These are phyloP conservation scores for Talaromyces sp. DNA, from an alignment of 2,329 filamentous ascomycete genomes.

Conservation along the genomic window DNA sequence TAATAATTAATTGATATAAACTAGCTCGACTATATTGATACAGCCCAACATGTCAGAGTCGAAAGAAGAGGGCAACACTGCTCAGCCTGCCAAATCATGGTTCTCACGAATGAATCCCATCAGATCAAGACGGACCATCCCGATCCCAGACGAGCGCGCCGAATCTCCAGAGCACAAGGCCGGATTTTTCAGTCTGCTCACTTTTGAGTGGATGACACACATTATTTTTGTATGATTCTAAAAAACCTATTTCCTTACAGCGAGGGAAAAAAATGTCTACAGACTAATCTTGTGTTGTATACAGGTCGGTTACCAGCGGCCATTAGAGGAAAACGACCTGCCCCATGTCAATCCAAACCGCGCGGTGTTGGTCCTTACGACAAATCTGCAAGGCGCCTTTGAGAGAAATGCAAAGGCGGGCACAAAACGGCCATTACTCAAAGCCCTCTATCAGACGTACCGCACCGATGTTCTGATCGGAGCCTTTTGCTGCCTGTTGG, in stretches of 20 bases:
- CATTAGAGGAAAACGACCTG: constrained; percentile 73
- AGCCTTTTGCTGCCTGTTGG: constrained; percentile 64
- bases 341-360: constrained; percentile 77
- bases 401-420: constrained; percentile 59
- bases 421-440: constrained; percentile 65
- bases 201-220: constrained; percentile 81
- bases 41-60: constrained; percentile 3
- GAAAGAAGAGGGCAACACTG: constrained; percentile 8
- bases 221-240: constrained; percentile 62
- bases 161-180: constrained; percentile 65
- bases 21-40: neutral
- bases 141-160: constrained; percentile 46
- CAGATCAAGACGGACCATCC: constrained; percentile 32
- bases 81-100: constrained; percentile 1
- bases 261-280: neutral
- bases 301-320: constrained; percentile 73
- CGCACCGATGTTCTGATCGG: constrained; percentile 75
- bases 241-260: too few species aligned
- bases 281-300: neutral
- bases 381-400: constrained; percentile 61
- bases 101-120: constrained; percentile 9
- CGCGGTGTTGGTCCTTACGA: constrained; percentile 61
- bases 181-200: constrained; percentile 64
- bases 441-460: constrained; percentile 78
- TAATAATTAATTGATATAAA: neutral